Base-by-base conservation (phyloP, 768 basidiomycete species). In the Terana coerulea region DNA sequence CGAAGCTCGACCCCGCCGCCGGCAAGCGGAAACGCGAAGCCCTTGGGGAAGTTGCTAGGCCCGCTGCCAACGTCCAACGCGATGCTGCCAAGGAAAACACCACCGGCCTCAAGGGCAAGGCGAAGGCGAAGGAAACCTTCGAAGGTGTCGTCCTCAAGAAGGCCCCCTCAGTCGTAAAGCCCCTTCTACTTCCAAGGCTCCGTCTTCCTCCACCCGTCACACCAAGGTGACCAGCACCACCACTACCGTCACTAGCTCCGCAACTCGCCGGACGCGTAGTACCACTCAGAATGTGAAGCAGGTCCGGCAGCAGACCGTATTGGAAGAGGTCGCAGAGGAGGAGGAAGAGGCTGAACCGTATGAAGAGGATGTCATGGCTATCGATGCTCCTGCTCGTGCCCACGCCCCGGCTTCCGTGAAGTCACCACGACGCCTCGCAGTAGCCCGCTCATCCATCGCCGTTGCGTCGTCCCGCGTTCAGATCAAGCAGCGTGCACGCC, bases 1-100 rank as follows among this genome's bases (percentile, higher is more conserved):
- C 69, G 55, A 75, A 80, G 55, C 59, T 66, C 19, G 80, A 84
- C 36, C 68, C 70, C 12, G 67, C 72, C 17, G 70, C 72, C 2
- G 80, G 77, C 29, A 88, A 88, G 64, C 79, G 88, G 49, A 91
- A 90, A 66, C 84, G 89, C 17, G 83, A 84, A 43, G 87, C 83
- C 0, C 73, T 91, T 35, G 79, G 79, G 14, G 90, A 91, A 63
- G 84, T 91, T 37, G 80, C 81, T 7, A 71, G 73, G 2, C 63
- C 72, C 54, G 81, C 83, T 60, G 81, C 79, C 59, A 75, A 75
- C 55, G 73, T 72, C 54, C 60, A 61, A 43, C 66, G 65, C 25
- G 44, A 43, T 35, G 51, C 56, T 44, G 56, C 39, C 51, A 78
- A 76, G 31, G 62, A 54, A 0, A 48, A 61, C 6, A 62, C 60